Conservation (phyloP, 1,139 yeast genomes). For the Kazachstania sp. region DNA sequence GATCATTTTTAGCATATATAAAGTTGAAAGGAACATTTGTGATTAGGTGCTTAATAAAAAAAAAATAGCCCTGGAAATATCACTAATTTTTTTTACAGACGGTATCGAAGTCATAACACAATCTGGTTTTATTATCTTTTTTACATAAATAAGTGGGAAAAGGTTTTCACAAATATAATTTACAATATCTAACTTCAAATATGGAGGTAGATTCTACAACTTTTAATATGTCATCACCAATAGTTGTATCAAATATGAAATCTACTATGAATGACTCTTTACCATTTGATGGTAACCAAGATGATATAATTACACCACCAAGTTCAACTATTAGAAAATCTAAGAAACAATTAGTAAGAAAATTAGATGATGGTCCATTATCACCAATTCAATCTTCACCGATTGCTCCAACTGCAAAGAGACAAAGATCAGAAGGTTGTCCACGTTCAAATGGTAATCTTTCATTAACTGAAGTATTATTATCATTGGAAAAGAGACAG, state of each 20-base stretch:
- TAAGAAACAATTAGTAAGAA: neutral
- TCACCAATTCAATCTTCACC: conserved; percentile 47
- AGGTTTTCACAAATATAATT: neutral
- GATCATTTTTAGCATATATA: no score
- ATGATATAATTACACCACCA: conserved; percentile 19
- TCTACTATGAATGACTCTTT: conserved; percentile 3
- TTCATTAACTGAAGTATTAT: conserved; percentile 12
- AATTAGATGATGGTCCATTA: conserved; percentile 19
- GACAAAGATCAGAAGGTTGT: conserved; percentile 16
- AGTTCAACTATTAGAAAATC: conserved; percentile 16
- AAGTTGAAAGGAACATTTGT: no score
- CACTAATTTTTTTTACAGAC: neutral
- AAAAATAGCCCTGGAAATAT: no score
- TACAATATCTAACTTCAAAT: neutral
- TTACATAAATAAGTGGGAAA: neutral
- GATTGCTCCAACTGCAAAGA: conserved; percentile 19
- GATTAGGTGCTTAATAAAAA: no score
- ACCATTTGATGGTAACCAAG: conserved; percentile 1
- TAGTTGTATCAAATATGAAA: neutral
- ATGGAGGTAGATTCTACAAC: conserved; percentile 5
- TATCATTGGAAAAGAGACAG: conserved; percentile 18
- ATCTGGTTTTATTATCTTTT: neutral
- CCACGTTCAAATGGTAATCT: conserved; percentile 15
- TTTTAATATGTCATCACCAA: neutral
- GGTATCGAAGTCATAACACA: neutral